phyloP scores from a whole-genome alignment of 1,139 yeast genomes.

The Taiozyma onychis region DNA sequence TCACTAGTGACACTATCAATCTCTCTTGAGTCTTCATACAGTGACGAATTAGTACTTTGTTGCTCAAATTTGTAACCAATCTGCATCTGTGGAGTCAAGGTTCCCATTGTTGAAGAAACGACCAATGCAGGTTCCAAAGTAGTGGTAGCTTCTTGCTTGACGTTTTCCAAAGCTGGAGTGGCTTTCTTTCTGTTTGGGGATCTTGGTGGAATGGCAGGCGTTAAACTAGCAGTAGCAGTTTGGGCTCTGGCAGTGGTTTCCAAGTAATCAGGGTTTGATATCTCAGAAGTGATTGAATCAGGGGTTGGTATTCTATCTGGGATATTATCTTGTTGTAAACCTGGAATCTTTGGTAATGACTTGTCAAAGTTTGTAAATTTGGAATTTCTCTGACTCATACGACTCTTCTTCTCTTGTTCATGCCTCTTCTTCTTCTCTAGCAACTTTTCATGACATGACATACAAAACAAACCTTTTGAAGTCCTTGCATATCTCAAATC shows the following conservation, averaged over 20 bases:
- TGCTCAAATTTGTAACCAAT: background rate
- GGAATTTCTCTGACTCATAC: constrained; percentile 8
- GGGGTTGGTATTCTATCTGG: constrained; percentile 8
- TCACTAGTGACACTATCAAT: background rate
- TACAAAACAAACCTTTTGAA: constrained; percentile 88
- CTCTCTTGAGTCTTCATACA: background rate
- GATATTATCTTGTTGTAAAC: background rate
- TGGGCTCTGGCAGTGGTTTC: constrained; percentile 6
- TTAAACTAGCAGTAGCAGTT: constrained; percentile 6
- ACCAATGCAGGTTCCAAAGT: constrained; percentile 13
- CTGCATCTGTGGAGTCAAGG: background rate
- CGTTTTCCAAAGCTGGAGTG: background rate
- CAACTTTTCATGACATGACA: constrained; percentile 84
- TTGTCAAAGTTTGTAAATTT: constrained; percentile 16
- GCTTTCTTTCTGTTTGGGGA: constrained; percentile 25
- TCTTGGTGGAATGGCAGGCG: constrained; percentile 22
- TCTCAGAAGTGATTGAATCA: constrained; percentile 11
- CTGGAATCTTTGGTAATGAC: constrained; percentile 27
- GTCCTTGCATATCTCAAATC: constrained; percentile 92
- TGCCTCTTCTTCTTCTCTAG: constrained; percentile 40
- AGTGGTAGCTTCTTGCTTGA: background rate
- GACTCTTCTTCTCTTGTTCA: constrained; percentile 16
- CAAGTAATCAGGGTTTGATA: constrained; percentile 11
- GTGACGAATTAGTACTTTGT: background rate
- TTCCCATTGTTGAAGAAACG: constrained; percentile 10